phyloP scores from a whole-genome alignment of 176 grass and related monocot genomes.

The Carex scoparia region DNA sequence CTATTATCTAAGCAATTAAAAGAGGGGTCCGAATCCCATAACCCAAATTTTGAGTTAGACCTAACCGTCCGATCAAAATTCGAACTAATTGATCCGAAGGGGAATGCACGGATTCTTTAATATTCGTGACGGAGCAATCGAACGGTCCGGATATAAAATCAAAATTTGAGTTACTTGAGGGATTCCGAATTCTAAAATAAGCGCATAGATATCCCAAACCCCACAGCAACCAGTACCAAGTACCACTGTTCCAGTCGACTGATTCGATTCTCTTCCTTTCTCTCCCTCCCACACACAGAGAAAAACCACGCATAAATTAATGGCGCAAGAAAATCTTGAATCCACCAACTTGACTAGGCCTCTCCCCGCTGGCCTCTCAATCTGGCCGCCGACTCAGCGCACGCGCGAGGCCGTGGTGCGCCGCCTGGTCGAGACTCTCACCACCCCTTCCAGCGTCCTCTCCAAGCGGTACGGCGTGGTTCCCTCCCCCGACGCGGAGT shows the following conservation, averaged over 20 bases:
- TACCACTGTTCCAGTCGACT: neutral
- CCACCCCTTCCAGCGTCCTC: conserved; percentile 48
- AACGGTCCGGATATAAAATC: no score
- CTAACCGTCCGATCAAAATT: no score
- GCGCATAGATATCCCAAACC: neutral
- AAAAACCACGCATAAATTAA: neutral
- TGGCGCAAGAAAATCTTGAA: conserved; percentile 58
- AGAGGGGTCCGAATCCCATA: no score
- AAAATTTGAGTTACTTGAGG: no score
- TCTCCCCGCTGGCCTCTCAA: conserved; percentile 46
- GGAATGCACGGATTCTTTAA: no score
- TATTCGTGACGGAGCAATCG: no score
- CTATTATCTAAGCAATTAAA: neutral
- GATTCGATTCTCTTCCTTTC: conserved; percentile 30
- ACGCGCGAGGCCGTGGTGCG: conserved; percentile 83
- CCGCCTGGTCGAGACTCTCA: conserved; percentile 70
- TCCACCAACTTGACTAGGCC: conserved; percentile 10
- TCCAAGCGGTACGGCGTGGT: conserved; percentile 63
- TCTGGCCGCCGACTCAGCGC: conserved; percentile 92
- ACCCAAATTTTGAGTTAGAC: no score
- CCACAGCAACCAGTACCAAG: neutral
- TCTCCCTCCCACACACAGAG: neutral
- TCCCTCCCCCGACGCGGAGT: conserved; percentile 51
- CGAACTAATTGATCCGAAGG: no score
- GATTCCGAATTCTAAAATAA: no score